These are phyloP conservation scores for Plasmodium gonderi DNA, from an alignment of 169 alveolate genomes.

Conservation along the genomic window DNA sequence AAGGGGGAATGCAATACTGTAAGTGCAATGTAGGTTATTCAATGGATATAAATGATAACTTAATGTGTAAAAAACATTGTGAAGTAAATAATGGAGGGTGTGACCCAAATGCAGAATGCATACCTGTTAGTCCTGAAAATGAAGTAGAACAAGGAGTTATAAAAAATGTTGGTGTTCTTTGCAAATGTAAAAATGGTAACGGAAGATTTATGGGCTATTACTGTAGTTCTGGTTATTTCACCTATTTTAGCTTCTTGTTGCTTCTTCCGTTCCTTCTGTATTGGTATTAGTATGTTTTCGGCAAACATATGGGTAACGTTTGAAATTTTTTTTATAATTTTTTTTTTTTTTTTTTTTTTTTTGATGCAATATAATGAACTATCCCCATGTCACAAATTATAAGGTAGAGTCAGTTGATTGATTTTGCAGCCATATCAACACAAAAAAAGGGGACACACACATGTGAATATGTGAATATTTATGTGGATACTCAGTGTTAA, in stretches of 20 bases:
- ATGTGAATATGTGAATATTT: neutral
- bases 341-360: neutral
- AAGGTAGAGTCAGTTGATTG: neutral
- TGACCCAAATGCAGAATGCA: constrained; percentile 27
- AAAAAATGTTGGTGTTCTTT: constrained; percentile 52
- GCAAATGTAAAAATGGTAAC: constrained; percentile 57
- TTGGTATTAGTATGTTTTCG: neutral
- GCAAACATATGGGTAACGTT: neutral
- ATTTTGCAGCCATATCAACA: neutral
- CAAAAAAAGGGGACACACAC: neutral
- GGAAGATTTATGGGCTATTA: constrained; percentile 37
- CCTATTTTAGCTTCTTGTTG: neutral
- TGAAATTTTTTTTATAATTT: neutral
- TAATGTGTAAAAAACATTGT: constrained; percentile 54
- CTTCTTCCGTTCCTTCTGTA: neutral
- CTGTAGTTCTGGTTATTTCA: neutral
- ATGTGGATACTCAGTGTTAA: neutral
- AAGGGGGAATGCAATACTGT: constrained; percentile 17
- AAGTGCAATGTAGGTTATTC: constrained; percentile 19
- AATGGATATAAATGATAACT: constrained; percentile 24
- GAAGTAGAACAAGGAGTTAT: constrained; percentile 19
- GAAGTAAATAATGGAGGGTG: constrained; percentile 62
- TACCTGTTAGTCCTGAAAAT: neutral
- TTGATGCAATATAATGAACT: neutral
- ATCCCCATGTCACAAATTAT: neutral